phyloP scores from a whole-genome alignment of 2,329 filamentous ascomycete genomes.

The Ustulina deusta region DNA sequence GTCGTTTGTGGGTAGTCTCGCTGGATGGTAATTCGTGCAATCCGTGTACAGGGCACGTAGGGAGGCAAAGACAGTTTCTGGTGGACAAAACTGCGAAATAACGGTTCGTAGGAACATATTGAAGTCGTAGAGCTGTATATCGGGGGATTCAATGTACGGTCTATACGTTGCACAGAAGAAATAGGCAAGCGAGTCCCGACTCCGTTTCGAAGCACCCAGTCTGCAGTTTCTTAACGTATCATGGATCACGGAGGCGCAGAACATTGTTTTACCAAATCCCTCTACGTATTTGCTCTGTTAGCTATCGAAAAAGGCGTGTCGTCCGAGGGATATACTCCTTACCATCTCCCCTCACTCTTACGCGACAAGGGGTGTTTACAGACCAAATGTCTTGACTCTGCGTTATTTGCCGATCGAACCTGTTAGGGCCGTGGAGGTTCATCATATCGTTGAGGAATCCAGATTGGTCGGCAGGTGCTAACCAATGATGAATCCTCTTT shows the following conservation, averaged over 20 bases:
- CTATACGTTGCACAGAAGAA: constrained; percentile 37
- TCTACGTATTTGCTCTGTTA: constrained; percentile 12
- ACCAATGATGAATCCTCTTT: constrained; percentile 31
- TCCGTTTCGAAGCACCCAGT: constrained; percentile 2
- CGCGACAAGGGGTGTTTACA: constrained; percentile 5
- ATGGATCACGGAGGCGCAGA: constrained; percentile 36
- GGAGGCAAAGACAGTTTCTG: constrained; percentile 15
- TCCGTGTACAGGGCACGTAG: constrained; percentile 28
- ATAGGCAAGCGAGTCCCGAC: constrained; percentile 39
- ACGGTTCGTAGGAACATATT: constrained; percentile 34
- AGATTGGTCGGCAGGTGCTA: constrained; percentile 34
- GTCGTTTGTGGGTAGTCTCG: constrained; percentile 22
- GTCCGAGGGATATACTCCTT: neutral
- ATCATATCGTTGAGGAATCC: constrained; percentile 30
- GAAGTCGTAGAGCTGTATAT: constrained; percentile 4
- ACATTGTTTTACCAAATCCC: constrained; percentile 40
- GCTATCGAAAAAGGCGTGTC: neutral
- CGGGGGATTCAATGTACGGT: neutral
- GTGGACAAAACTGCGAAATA: constrained; percentile 38
- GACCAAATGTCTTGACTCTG: constrained; percentile 30
- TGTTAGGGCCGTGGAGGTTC: constrained; percentile 24
- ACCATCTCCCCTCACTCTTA: constrained; percentile 29
- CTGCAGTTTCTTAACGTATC: constrained; percentile 25
- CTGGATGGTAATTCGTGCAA: constrained; percentile 34
- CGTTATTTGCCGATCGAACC: constrained; percentile 31